Conservation (phyloP, 2,329 filamentous ascomycete genomes). For the Dothideomycetes sp. region DNA sequence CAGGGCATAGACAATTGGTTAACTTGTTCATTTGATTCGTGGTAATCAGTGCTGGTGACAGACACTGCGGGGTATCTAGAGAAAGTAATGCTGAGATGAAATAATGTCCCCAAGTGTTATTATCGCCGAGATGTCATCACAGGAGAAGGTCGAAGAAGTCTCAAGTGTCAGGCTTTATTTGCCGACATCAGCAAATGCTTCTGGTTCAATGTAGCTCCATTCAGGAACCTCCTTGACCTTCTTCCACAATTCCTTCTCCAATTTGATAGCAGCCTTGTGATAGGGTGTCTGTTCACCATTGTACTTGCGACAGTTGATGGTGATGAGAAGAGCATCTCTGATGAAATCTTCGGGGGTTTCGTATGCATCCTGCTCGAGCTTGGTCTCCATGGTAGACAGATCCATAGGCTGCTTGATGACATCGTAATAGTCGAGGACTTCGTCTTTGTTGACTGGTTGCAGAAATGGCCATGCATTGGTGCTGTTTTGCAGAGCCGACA, state of each 20-base stretch:
- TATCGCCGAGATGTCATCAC: too few species aligned
- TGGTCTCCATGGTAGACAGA: constrained; percentile 86
- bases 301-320: constrained; percentile 90
- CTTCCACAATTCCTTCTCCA: constrained; percentile 92
- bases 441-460: constrained; percentile 84
- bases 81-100: too few species aligned
- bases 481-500: constrained; percentile 94
- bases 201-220: constrained; percentile 46
- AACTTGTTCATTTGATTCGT: too few species aligned
- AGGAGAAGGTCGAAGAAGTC: too few species aligned
- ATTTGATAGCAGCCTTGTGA: constrained; percentile 84
- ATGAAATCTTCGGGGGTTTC: constrained; percentile 86
- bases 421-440: constrained; percentile 97
- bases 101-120: too few species aligned
- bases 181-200: constrained; percentile 16
- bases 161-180: too few species aligned
- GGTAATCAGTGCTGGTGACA: too few species aligned
- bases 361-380: constrained; percentile 89
- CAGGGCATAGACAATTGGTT: too few species aligned
- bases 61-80: too few species aligned
- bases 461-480: constrained; percentile 90
- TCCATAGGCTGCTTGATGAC: constrained; percentile 99
- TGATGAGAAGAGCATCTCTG: constrained; percentile 77
- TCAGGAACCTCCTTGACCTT: constrained; percentile 86
- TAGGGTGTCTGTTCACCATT: constrained; percentile 94